Evolutionary conservation across 1,284 basidiomycete species (phyloP).

Genomic region (Athelia sp.): DNA sequence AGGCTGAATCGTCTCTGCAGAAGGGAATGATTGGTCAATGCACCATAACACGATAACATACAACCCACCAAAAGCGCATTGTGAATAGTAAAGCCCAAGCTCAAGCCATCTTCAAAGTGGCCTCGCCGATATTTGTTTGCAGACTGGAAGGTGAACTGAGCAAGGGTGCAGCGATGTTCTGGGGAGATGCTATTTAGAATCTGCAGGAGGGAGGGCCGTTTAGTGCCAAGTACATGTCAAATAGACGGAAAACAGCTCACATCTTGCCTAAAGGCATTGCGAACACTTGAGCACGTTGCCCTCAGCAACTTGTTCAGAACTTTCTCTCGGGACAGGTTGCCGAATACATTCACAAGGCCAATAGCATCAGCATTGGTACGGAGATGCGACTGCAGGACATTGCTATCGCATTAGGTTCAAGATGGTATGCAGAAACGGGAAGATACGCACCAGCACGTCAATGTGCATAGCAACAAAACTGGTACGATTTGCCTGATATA

Average conservation of each 20-base stretch:
- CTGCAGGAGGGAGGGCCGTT: neutral
- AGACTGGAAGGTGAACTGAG: neutral
- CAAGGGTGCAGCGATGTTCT: neutral
- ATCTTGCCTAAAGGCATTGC: neutral
- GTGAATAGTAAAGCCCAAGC: neutral
- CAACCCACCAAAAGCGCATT: neutral
- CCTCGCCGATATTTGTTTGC: neutral
- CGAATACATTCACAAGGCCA: neutral
- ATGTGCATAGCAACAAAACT: neutral
- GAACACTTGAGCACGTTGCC: neutral
- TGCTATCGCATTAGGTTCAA: too few relatives aligned
- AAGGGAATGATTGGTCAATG: neutral
- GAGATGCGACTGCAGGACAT: neutral
- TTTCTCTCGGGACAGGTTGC: neutral
- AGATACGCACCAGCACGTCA: neutral
- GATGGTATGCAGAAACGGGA: neutral
- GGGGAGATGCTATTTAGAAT: neutral
- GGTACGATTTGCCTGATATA: neutral
- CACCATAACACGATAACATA: neutral
- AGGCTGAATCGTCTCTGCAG: neutral
- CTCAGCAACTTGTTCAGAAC: neutral
- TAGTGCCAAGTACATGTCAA: neutral
- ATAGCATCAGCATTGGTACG: neutral
- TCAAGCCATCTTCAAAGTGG: neutral
- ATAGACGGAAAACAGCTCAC: neutral